These are phyloP conservation scores for Fusarium concolor DNA, from an alignment of 2,329 filamentous ascomycete species.

Conservation along the genomic window DNA sequence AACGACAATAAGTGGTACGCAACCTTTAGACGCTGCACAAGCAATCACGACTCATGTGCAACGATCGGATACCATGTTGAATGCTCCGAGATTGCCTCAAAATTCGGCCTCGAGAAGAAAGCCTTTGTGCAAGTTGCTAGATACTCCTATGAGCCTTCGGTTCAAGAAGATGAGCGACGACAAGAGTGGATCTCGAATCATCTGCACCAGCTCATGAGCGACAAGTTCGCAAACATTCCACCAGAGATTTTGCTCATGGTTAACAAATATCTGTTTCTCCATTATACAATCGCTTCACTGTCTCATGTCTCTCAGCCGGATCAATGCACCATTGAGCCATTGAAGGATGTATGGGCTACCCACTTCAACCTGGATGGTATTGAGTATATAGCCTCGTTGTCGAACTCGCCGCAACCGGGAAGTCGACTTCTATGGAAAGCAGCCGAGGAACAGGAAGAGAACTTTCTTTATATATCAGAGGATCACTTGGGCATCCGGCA, in stretches of 20 bases:
- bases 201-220: slow-evolving; percentile 2
- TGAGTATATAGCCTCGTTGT: slow-evolving; percentile 27
- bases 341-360: slow-evolving; percentile 23
- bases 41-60: slow-evolving; percentile 17
- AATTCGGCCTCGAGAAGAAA: background rate
- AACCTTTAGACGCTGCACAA: slow-evolving; percentile 20
- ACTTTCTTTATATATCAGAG: slow-evolving; percentile 20
- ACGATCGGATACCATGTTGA: slow-evolving; percentile 24
- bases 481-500: slow-evolving; percentile 31
- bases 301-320: background rate
- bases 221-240: slow-evolving; percentile 9
- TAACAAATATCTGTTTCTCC: slow-evolving; percentile 4
- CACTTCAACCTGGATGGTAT: slow-evolving; percentile 22
- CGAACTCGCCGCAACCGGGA: slow-evolving; percentile 1
- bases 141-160: slow-evolving; percentile 27
- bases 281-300: slow-evolving; percentile 23
- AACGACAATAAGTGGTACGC: slow-evolving; percentile 6
- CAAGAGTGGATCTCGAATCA: slow-evolving; percentile 9
- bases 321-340: slow-evolving; percentile 5
- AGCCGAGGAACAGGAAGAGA: fast-evolving
- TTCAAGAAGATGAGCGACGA: slow-evolving; percentile 10
- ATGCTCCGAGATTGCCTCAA: slow-evolving; percentile 15
- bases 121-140: slow-evolving; percentile 7
- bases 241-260: slow-evolving; percentile 13
- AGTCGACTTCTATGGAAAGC: slow-evolving; percentile 14